Conservation (phyloP, 768 basidiomycete species). For the Psilocybe cubensis region DNA sequence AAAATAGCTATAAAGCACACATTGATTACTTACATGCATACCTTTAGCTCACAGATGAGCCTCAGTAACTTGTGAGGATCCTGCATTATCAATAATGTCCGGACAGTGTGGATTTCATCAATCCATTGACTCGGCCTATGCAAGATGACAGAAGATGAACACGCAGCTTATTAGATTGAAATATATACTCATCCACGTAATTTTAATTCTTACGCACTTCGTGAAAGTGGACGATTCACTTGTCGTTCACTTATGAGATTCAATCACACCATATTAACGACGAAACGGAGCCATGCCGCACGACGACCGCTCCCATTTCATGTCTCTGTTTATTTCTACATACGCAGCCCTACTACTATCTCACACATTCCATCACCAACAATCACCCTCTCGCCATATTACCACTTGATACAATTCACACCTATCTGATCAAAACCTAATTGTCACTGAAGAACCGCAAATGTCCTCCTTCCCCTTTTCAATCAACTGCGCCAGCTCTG, state of each 20-base stretch:
- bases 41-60: no score
- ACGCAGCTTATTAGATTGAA: no score
- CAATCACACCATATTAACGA: slow-evolving; percentile 12
- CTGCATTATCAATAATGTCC: no score
- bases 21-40: no score
- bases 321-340: slow-evolving; percentile 13
- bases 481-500: neutral
- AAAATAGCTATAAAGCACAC: no score
- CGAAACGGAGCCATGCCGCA: slow-evolving; percentile 20
- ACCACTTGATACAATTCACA: slow-evolving; percentile 3
- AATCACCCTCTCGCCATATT: neutral
- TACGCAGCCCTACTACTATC: neutral
- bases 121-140: no score
- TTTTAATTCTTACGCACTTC: no score
- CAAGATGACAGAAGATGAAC: no score
- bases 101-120: no score
- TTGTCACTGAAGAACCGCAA: neutral
- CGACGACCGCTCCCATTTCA: slow-evolving; percentile 20
- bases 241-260: neutral
- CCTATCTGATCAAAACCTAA: slow-evolving; percentile 10
- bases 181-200: no score
- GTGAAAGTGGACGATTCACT: neutral
- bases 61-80: no score
- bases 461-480: slow-evolving; percentile 8
- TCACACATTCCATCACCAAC: neutral